Conservation (phyloP, 2,329 filamentous ascomycete species). For the Cucurbitaria berberidis region DNA sequence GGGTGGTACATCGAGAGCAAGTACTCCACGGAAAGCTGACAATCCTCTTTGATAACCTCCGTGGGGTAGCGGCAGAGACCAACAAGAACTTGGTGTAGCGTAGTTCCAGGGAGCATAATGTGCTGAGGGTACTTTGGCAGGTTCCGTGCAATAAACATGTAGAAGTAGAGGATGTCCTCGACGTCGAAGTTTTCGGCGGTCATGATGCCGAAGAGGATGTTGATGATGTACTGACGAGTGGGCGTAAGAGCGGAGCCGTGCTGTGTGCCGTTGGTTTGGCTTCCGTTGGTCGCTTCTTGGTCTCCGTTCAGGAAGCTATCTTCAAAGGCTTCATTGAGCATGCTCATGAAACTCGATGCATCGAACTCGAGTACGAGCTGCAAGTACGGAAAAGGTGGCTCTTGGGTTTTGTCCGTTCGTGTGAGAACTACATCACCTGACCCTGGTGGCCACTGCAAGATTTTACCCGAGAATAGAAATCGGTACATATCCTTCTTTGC, state of each 20-base stretch:
- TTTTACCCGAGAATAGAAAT: slow-evolving; percentile 88
- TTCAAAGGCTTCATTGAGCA: slow-evolving; percentile 96
- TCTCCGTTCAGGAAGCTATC: slow-evolving; percentile 89
- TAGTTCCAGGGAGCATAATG: slow-evolving; percentile 85
- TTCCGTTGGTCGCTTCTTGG: slow-evolving; percentile 66
- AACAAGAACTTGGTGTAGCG: slow-evolving; percentile 78
- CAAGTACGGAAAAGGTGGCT: slow-evolving; percentile 85
- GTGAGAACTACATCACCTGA: slow-evolving; percentile 67
- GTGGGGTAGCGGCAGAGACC: slow-evolving; percentile 86
- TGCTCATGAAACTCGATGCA: slow-evolving; percentile 89
- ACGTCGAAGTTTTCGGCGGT: slow-evolving; percentile 74
- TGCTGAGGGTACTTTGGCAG: slow-evolving; percentile 97
- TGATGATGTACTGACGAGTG: slow-evolving; percentile 90
- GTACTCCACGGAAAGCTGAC: slow-evolving; percentile 96
- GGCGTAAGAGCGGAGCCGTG: slow-evolving; percentile 53
- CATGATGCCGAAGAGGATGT: slow-evolving; percentile 91
- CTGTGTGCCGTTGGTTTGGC: slow-evolving; percentile 57
- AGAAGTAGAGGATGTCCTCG: slow-evolving; percentile 88
- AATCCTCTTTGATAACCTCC: slow-evolving; percentile 83
- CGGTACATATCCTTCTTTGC: slow-evolving; percentile 91
- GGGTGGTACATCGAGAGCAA: slow-evolving; percentile 92
- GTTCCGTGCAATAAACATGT: slow-evolving; percentile 98
- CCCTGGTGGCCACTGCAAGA: slow-evolving; percentile 74
- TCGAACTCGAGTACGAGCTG: slow-evolving; percentile 86
- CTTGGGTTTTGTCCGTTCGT: slow-evolving; percentile 58